Base-by-base conservation (phyloP, 2,329 filamentous ascomycete species). In the Periconia digitata region DNA sequence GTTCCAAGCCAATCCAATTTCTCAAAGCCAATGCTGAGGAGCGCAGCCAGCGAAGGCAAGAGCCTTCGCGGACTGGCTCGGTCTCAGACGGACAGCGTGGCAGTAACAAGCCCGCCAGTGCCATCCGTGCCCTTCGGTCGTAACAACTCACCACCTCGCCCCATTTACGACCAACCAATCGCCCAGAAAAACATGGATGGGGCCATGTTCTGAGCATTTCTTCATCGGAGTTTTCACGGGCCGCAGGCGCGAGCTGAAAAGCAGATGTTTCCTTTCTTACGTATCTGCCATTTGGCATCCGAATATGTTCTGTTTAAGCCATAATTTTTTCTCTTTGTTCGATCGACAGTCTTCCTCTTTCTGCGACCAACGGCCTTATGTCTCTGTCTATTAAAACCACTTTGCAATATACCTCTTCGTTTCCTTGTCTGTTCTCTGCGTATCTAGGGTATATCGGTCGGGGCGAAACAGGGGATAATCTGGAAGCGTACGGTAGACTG, bases 31-130 rank as follows among this genome's bases (percentile, higher is more conserved):
- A 62, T 68, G 46, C 57, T 79, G 17, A 72, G 77, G 46, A 80
- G 80, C 60, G 72, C 71, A 12, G 75, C 75, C 6, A 80, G 77
- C 52, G 78, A 80, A 54, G 76, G 77, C 20, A 76, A 72, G 17
- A 76, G 72, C 44, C 62, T 81, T 48, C 73, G 77, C 43, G 70
- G 67, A 6, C 71, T 70, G 40, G 73, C 76, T 32, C 63, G 65
- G 48, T 45, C 53, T 34, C 61, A 63, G 29, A n/a, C 37, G 35
- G 40, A 50, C 18, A 56, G 54, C 15, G 36, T 53, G n/a, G n/a
- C n/a, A n/a, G n/a, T n/a, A n/a, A 32, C 17, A 20, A 60, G 62
- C 22, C 66, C 66, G 18, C 60, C 66, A 5, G 51, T 69, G 49
- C 67, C 68, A 35, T 46, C 62, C 18, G 46, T 42, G 6, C 54